Evolutionary conservation across 495 filamentous ascomycete genomes (phyloP).

Genomic region (Neurospora hispaniola): DNA sequence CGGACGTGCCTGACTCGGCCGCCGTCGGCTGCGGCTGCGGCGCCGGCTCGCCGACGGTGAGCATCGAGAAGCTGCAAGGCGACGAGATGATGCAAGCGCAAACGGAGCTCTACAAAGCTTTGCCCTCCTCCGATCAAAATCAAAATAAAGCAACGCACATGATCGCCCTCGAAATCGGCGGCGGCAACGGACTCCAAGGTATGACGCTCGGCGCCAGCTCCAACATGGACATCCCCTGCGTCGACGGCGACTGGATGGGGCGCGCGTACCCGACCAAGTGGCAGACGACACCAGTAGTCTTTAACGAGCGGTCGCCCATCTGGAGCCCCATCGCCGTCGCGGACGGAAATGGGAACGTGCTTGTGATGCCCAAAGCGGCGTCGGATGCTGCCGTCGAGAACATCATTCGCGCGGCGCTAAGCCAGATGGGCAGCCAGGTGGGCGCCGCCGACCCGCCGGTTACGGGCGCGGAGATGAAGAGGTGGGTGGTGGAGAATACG

Average conservation of each 20-base stretch:
- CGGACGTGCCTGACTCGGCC: slow-evolving; percentile 33
- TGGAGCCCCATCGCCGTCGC: slow-evolving; percentile 36
- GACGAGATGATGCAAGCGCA: slow-evolving; percentile 41
- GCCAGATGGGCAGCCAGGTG: slow-evolving; percentile 38
- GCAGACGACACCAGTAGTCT: slow-evolving; percentile 46
- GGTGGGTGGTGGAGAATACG: slow-evolving; percentile 42
- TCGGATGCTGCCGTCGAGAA: slow-evolving; percentile 31
- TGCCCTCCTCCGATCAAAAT: not conserved
- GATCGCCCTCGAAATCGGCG: slow-evolving; percentile 44
- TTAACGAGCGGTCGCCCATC: slow-evolving; percentile 35
- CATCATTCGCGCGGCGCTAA: slow-evolving; percentile 31
- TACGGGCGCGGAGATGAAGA: slow-evolving; percentile 32
- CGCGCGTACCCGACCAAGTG: slow-evolving; percentile 46
- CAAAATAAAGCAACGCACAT: slow-evolving; percentile 24
- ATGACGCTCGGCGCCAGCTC: slow-evolving; percentile 39
- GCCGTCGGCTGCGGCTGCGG: slow-evolving; percentile 36
- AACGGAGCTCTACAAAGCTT: slow-evolving; percentile 33
- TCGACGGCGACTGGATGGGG: slow-evolving; percentile 49
- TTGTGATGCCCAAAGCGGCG: slow-evolving; percentile 30
- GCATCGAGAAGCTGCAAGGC: slow-evolving; percentile 41
- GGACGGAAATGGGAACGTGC: slow-evolving; percentile 40
- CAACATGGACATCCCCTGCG: slow-evolving; percentile 39
- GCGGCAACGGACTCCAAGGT: slow-evolving; percentile 43
- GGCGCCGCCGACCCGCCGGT: slow-evolving; percentile 37
- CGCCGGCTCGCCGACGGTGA: slow-evolving; percentile 39